Evolutionary conservation across 345 rosid species (phyloP).

Genomic region (Citrus australasica): DNA sequence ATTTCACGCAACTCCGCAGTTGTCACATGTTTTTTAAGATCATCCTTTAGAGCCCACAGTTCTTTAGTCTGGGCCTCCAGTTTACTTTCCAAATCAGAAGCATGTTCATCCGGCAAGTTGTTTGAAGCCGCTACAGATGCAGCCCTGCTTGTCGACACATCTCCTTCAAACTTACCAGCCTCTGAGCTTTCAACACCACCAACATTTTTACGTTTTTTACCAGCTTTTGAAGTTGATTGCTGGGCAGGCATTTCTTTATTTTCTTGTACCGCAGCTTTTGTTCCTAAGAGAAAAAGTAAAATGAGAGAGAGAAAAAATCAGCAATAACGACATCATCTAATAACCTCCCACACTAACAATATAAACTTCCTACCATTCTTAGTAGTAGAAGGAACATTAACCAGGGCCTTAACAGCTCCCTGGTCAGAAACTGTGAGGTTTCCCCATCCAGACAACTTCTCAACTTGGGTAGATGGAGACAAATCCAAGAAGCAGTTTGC

Average conservation of each 20-base stretch:
- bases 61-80: slow-evolving; percentile 77
- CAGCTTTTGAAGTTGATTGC: slow-evolving; percentile 41
- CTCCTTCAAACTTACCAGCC: slow-evolving; percentile 47
- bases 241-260: slow-evolving; percentile 21
- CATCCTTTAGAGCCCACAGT: slow-evolving; percentile 87
- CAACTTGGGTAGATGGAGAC: slow-evolving; percentile 50
- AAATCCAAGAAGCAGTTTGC: slow-evolving; percentile 65
- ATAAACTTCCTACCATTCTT: slow-evolving; percentile 42
- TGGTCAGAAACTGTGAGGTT: slow-evolving; percentile 65
- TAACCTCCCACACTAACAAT: background rate
- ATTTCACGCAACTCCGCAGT: slow-evolving; percentile 74
- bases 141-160: slow-evolving; percentile 32
- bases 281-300: slow-evolving; percentile 24
- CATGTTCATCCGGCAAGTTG: slow-evolving; percentile 13
- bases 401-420: slow-evolving; percentile 41
- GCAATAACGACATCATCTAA: background rate
- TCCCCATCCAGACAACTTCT: slow-evolving; percentile 77
- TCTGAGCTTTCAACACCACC: slow-evolving; percentile 47
- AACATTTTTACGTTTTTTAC: slow-evolving; percentile 59
- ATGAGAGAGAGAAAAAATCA: slow-evolving; percentile 15
- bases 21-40: slow-evolving; percentile 69
- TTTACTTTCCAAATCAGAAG: slow-evolving; percentile 44
- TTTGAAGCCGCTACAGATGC: slow-evolving; percentile 19
- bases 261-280: slow-evolving; percentile 25
- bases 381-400: slow-evolving; percentile 42